These are phyloP conservation scores for Microcyclosporella mali DNA, from an alignment of 2,329 filamentous ascomycete species.

Conservation along the genomic window DNA sequence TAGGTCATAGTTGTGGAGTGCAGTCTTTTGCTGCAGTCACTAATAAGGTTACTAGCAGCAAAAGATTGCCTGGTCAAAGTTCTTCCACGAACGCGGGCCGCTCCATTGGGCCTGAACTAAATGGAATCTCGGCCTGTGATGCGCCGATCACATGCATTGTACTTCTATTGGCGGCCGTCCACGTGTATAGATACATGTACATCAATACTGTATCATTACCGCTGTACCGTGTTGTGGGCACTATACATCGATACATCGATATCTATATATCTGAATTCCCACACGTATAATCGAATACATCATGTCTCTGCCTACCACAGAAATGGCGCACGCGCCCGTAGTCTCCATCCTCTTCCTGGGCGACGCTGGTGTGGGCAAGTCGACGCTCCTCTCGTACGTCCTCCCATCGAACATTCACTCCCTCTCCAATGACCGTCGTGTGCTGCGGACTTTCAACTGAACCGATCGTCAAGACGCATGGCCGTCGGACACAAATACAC, in stretches of 20 bases:
- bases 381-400: constrained; percentile 57
- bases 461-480: constrained; percentile 21
- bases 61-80: too few species aligned
- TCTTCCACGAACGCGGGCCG: not conserved
- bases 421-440: not conserved
- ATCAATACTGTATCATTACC: too few species aligned
- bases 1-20: not conserved
- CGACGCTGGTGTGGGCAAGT: constrained; percentile 55
- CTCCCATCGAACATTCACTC: not conserved
- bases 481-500: constrained; percentile 28
- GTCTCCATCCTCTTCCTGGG: constrained; percentile 53
- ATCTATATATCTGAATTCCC: too few species aligned
- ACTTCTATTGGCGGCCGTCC: too few species aligned
- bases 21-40: too few species aligned
- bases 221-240: too few species aligned
- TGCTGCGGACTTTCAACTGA: constrained; percentile 11
- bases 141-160: not conserved
- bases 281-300: too few species aligned
- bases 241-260: too few species aligned
- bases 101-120: not conserved
- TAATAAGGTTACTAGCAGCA: too few species aligned
- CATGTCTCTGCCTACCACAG: constrained; percentile 1
- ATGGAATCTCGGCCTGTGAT: not conserved
- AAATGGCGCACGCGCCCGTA: constrained; percentile 27
- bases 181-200: too few species aligned